Conservation (phyloP, 1,139 yeast species). For the Hyphopichia buzzinii region DNA sequence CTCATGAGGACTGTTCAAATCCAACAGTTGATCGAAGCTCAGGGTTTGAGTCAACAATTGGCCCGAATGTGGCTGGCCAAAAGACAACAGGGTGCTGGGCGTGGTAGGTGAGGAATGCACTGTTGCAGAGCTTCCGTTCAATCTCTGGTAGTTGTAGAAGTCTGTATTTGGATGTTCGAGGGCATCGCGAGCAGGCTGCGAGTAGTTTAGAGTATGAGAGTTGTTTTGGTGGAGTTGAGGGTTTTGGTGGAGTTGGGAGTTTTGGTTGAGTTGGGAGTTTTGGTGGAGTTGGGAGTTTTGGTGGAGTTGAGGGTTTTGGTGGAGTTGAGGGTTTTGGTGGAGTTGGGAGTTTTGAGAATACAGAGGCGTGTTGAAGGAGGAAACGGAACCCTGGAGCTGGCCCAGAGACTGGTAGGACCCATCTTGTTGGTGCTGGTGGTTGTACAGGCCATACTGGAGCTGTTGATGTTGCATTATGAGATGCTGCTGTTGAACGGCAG, state of each 20-base stretch:
- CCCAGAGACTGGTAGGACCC: constrained; percentile 12
- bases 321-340: constrained; percentile 11
- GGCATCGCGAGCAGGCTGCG: too few species aligned
- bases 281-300: too few species aligned
- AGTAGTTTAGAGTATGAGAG: too few species aligned
- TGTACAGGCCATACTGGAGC: constrained; percentile 10
- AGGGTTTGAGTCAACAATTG: constrained; percentile 1
- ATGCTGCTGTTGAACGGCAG: constrained; percentile 25
- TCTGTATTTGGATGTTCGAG: too few species aligned
- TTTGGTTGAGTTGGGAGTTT: too few species aligned
- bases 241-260: too few species aligned
- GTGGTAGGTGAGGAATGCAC: constrained; percentile 3
- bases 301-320: constrained; percentile 11
- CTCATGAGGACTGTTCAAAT: neutral
- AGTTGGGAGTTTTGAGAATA: constrained; percentile 4
- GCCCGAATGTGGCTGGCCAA: neutral
- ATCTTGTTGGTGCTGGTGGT: constrained; percentile 12
- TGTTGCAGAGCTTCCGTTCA: constrained; percentile 4
- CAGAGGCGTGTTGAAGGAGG: too few species aligned
- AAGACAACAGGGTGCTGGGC: constrained; percentile 1
- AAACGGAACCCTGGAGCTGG: constrained; percentile 5
- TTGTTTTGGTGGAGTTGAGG: too few species aligned
- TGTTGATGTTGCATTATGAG: constrained; percentile 16
- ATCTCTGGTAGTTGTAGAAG: neutral
- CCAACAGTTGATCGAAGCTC: constrained; percentile 6